Evolutionary conservation across 1,284 basidiomycete genomes (phyloP).

Genomic region (Fomitopsis pinicola): DNA sequence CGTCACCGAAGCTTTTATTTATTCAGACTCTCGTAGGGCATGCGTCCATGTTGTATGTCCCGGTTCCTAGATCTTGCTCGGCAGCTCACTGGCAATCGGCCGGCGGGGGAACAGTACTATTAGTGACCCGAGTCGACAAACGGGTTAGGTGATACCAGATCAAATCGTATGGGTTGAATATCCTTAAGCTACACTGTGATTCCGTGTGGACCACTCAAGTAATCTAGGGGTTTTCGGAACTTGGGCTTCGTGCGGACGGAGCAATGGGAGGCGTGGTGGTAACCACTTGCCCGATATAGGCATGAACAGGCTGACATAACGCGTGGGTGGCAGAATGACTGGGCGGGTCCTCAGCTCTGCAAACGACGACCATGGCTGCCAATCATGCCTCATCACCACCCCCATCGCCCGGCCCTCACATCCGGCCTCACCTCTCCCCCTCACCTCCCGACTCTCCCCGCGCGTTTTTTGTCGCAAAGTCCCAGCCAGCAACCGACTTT

Average conservation of each 20-base stretch:
- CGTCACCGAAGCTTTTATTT: no score
- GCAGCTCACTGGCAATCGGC: no score
- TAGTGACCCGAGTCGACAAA: no score
- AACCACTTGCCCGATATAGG: neutral
- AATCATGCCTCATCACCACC: conserved; percentile 14
- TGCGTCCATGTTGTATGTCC: no score
- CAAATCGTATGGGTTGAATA: no score
- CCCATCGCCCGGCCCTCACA: conserved; percentile 6
- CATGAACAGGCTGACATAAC: conserved; percentile 1
- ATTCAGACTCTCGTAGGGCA: no score
- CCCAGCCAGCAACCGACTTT: neutral
- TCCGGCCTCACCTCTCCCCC: neutral
- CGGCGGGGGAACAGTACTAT: no score
- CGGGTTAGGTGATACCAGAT: no score
- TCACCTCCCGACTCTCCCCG: neutral
- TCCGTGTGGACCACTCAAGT: no score
- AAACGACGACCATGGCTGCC: conserved; percentile 18
- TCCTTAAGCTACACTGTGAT: no score
- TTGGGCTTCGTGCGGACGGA: neutral
- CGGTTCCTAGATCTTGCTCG: no score
- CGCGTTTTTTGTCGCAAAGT: neutral
- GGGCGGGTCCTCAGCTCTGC: conserved; percentile 23
- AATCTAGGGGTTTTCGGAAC: no score
- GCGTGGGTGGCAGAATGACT: conserved; percentile 10
- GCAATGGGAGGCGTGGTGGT: neutral